These are phyloP conservation scores for Aureobasidium subglaciale DNA, from an alignment of 2,329 filamentous ascomycete species.

Conservation along the genomic window DNA sequence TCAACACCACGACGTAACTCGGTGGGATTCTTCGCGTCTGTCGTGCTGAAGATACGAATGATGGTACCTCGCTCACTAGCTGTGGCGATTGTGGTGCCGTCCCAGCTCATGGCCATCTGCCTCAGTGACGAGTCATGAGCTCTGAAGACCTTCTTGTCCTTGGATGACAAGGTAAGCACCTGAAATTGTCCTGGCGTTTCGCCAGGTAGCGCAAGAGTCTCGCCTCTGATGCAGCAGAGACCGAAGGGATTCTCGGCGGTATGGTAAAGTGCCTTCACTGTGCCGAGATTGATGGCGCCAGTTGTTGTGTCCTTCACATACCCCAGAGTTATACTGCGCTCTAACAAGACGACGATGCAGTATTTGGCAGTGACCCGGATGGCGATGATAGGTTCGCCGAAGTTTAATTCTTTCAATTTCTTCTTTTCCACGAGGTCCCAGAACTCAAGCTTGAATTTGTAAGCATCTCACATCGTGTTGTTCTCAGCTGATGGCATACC, in stretches of 20 bases:
- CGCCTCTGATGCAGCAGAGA: slow-evolving; percentile 68
- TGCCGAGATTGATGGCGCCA: slow-evolving; percentile 22
- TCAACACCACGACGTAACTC: slow-evolving; percentile 88
- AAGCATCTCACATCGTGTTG: slow-evolving; percentile 17
- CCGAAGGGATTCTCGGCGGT: slow-evolving; percentile 80
- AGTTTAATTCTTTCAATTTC: slow-evolving; percentile 67
- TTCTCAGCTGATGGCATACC: slow-evolving; percentile 36
- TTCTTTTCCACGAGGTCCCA: slow-evolving; percentile 84
- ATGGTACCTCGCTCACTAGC: slow-evolving; percentile 88
- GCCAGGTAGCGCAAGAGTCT: slow-evolving; percentile 77
- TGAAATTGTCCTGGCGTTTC: slow-evolving; percentile 82
- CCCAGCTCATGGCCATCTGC: slow-evolving; percentile 70
- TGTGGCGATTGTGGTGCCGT: slow-evolving; percentile 77
- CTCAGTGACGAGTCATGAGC: slow-evolving; percentile 75
- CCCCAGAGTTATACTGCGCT: slow-evolving; percentile 26
- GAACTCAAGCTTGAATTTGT: slow-evolving; percentile 58
- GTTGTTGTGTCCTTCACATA: slow-evolving; percentile 50
- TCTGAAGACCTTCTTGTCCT: slow-evolving; percentile 86
- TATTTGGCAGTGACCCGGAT: slow-evolving; percentile 69
- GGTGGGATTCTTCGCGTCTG: slow-evolving; percentile 69
- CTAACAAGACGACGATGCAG: slow-evolving; percentile 64
- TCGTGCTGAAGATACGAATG: slow-evolving; percentile 75
- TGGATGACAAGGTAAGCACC: slow-evolving; percentile 67
- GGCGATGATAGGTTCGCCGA: slow-evolving; percentile 71
- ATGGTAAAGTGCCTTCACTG: slow-evolving; percentile 58